phyloP scores from a whole-genome alignment of 2,329 filamentous ascomycete genomes.

The Aspergillus jensenii region DNA sequence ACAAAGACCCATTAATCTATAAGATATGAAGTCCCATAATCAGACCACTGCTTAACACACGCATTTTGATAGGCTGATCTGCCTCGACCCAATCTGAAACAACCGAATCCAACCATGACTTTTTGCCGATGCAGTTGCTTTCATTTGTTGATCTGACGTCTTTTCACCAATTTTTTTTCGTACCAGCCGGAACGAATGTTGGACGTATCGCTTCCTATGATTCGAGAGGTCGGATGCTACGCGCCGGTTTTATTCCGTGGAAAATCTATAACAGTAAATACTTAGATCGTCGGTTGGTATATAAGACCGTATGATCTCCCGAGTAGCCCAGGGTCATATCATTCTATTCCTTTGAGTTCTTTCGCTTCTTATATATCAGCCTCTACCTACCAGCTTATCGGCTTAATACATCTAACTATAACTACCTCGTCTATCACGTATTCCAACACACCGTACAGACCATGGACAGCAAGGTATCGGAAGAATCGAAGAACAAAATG shows the following conservation, averaged over 20 bases:
- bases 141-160: not conserved
- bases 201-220: not conserved
- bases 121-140: not conserved
- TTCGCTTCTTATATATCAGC: not conserved
- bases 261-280: no score
- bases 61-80: not conserved
- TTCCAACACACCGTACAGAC: not conserved
- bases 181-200: not conserved
- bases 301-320: slow-evolving; percentile 21
- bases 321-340: slow-evolving; percentile 5
- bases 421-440: not conserved
- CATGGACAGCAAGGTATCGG: not conserved
- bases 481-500: not conserved
- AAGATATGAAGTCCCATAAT: not conserved
- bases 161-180: not conserved
- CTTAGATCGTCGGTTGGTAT: not conserved
- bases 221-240: not conserved
- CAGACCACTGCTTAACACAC: not conserved
- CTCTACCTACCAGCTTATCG: not conserved
- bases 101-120: not conserved
- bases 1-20: not conserved
- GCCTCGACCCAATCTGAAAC: not conserved
- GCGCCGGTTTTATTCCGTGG: not conserved
- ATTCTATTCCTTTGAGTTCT: slow-evolving; percentile 7
- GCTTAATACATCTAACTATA: not conserved